Base-by-base conservation (phyloP, 1,284 basidiomycete species). In the Athelia psychrophila region DNA sequence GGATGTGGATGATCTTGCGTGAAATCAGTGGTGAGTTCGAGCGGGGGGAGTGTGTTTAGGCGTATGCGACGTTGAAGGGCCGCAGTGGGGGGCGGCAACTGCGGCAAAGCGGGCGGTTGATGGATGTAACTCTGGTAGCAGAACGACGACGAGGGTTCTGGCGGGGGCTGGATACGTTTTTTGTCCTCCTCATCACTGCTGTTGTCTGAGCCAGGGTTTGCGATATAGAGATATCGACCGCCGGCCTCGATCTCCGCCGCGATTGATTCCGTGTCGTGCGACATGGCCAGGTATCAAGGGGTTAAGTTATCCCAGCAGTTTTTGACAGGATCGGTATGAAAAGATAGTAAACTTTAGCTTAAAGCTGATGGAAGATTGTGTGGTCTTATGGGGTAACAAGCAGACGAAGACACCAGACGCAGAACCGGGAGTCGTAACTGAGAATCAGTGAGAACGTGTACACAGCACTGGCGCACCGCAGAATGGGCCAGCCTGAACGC, bases 191-290 rank as follows among this genome's bases (percentile, higher is more conserved):
- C 30, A 46, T 59, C 56, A 22, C 38, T 42, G 38, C 38, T 42
- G 16, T 42, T 22, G 51, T 74, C 80, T 36, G 79, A 78, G 60
- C 78, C 74, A 13, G 80, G 81, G 63, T 88, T 88, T 53, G 77
- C 76, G 58, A 88, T 76, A 63, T 80, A 75, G 48, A 85, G 76
- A 51, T 78, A 63, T 51, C 65, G 64, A 50, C 69, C n/a, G n/a
- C 38, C 8, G 9, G n/a, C 38, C 38, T 42, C n/a, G 16, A 5
- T 52, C 53, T 58, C 67, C 44, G 60, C 58, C 19, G 61, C 58
- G 58, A 56, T 62, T 36, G 74, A 74, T 64, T 64, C 70, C 48
- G 66, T 54, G 59, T 76, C 77, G 64, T 77, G 77, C 52, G 73
- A 73, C 73, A 75, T 79, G 59, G 58, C 52, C 56, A 57, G 63